These are phyloP conservation scores for Asterionellopsis glacialis DNA, from an alignment of 108 stramenopile species.

Conservation along the genomic window DNA sequence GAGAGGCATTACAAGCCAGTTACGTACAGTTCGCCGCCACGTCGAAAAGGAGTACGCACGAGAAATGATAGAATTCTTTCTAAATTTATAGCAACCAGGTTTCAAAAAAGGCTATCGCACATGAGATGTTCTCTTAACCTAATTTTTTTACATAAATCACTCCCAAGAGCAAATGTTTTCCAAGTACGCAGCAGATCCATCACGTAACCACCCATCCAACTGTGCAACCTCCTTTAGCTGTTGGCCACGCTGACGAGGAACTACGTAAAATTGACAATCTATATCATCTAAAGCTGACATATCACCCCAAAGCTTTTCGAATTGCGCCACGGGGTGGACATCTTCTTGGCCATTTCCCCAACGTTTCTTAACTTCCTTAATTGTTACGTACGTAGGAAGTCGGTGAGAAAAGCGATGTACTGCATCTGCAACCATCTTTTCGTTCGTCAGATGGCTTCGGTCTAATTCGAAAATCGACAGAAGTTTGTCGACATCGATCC, in stretches of 20 bases:
- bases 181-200: slow-evolving; percentile 44
- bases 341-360: slow-evolving; percentile 63
- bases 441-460: slow-evolving; percentile 24
- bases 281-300: slow-evolving; percentile 45
- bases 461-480: slow-evolving; percentile 32
- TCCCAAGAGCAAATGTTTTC: slow-evolving; percentile 33
- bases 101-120: no score
- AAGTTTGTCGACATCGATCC: slow-evolving; percentile 51
- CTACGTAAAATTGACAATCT: slow-evolving; percentile 48
- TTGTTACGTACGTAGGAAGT: slow-evolving; percentile 49
- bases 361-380: slow-evolving; percentile 59
- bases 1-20: no score
- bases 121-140: no score
- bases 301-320: slow-evolving; percentile 60
- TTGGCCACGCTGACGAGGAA: slow-evolving; percentile 40
- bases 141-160: no score
- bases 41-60: no score
- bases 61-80: no score
- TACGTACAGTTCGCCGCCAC: no score
- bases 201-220: slow-evolving; percentile 59
- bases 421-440: slow-evolving; percentile 28
- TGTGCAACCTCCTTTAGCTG: slow-evolving; percentile 54
- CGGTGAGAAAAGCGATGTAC: slow-evolving; percentile 33
- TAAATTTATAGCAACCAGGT: no score
- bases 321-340: slow-evolving; percentile 51